Percentiles rank a stretch among this genome's conserved stretches.
phyloP scores from a whole-genome alignment of 2,329 filamentous ascomycete genomes.

The Arthrobotrys conoides region DNA sequence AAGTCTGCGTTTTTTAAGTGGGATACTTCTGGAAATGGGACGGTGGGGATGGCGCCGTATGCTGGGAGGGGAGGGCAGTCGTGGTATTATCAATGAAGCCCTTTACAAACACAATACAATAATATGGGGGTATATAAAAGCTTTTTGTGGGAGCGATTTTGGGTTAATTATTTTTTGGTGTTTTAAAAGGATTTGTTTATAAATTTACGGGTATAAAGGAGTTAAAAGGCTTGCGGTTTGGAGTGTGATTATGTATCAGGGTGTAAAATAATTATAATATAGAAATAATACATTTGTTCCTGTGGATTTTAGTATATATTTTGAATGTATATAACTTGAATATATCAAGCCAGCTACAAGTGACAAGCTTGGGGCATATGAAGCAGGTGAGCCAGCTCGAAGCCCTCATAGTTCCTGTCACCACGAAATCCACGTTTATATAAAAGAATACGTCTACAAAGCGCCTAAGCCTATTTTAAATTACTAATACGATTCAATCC shows the following conservation, averaged over 20 bases:
- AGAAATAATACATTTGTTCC: no score
- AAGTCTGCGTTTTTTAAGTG: constrained; percentile 59
- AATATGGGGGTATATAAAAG: no score
- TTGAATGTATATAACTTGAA: no score
- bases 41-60: constrained; percentile 55
- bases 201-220: no score
- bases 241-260: background rate
- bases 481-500: background rate
- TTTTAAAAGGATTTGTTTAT: no score
- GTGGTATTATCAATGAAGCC: constrained; percentile 36
- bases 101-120: background rate
- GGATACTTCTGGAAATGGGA: constrained; percentile 52
- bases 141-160: no score
- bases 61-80: constrained; percentile 3
- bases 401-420: no score
- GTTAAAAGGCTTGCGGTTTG: background rate
- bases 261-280: no score
- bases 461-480: background rate
- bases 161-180: background rate
- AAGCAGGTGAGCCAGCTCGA: background rate
- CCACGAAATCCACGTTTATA: no score
- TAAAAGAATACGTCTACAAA: no score
- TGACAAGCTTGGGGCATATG: background rate
- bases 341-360: background rate
- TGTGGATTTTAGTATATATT: no score